A percentile compares a stretch with the other conserved stretches of the same genome.
Evolutionary conservation across 257 asterid species (phyloP).

Genomic region (Penstemon newberryi): DNA sequence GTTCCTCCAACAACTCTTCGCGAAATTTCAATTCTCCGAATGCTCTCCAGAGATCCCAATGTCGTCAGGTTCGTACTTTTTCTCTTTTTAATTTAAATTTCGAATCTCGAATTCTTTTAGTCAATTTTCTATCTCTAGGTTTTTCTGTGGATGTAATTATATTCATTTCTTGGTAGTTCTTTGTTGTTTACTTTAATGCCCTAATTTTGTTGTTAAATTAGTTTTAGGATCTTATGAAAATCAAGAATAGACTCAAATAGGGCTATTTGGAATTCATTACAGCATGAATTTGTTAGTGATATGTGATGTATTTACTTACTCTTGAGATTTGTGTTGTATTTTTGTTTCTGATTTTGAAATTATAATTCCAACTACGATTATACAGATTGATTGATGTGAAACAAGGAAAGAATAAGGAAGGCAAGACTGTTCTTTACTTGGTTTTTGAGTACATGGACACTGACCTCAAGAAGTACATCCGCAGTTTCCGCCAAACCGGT

Average conservation of each 20-base stretch:
- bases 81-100: constrained; percentile 3
- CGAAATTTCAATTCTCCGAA: constrained; percentile 81
- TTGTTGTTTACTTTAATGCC: not conserved
- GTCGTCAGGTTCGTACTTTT: constrained; percentile 49
- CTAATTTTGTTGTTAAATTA: not conserved
- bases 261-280: not conserved
- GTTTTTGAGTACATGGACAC: constrained; percentile 96
- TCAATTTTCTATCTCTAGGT: too few species aligned
- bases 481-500: constrained; percentile 61
- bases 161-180: not conserved
- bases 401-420: constrained; percentile 87
- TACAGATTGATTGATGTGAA: constrained; percentile 85
- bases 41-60: constrained; percentile 90
- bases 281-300: not conserved
- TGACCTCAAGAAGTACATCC: constrained; percentile 83
- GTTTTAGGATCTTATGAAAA: not conserved
- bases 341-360: not conserved
- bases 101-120: too few species aligned
- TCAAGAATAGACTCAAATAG: not conserved
- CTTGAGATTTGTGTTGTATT: not conserved
- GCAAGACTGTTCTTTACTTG: constrained; percentile 84
- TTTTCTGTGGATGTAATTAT: too few species aligned
- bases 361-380: not conserved
- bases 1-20: constrained; percentile 98
- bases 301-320: not conserved